Evolutionary conservation across 2,329 filamentous ascomycete genomes (phyloP).

Genomic region (Aureobasidium sp.): DNA sequence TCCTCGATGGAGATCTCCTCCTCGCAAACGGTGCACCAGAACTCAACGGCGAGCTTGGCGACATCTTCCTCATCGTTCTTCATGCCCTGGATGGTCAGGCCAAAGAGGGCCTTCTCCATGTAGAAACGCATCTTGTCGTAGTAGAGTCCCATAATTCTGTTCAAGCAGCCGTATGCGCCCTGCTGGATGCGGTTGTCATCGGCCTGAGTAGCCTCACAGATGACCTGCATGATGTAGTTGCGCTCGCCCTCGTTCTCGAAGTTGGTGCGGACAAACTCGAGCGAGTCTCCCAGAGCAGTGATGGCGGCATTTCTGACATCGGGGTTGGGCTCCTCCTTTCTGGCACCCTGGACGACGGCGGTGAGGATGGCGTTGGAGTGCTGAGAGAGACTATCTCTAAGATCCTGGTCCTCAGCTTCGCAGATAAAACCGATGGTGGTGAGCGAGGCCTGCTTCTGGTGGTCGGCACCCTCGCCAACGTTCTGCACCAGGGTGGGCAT

Average conservation of each 20-base stretch:
- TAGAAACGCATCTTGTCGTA: conserved; percentile 99
- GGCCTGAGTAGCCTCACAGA: conserved; percentile 97
- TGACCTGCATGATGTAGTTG: conserved; percentile 99
- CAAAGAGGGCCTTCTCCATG: conserved; percentile 99
- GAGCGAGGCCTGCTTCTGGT: conserved; percentile 89
- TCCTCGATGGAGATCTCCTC: conserved; percentile 98
- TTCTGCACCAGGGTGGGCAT: conserved; percentile 86
- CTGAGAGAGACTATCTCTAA: conserved; percentile 68
- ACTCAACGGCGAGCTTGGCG: conserved; percentile 94
- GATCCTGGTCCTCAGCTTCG: conserved; percentile 83
- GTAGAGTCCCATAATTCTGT: conserved; percentile 97
- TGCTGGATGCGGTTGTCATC: conserved; percentile 86
- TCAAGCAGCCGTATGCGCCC: conserved; percentile 91
- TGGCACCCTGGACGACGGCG: conserved; percentile 91
- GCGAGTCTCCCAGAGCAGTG: conserved; percentile 85
- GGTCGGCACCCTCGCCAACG: conserved; percentile 75
- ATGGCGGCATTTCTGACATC: conserved; percentile 92
- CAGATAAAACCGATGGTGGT: conserved; percentile 98
- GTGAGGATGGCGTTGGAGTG: conserved; percentile 98
- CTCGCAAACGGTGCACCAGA: conserved; percentile 99
- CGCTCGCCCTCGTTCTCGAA: conserved; percentile 99
- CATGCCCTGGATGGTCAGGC: conserved; percentile 96
- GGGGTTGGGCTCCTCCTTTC: conserved; percentile 86
- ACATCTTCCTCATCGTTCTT: conserved; percentile 97
- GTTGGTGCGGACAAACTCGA: conserved; percentile 96